A percentile compares a stretch with the other conserved stretches of the same genome.
Evolutionary conservation across 352 stramenopile species (phyloP).

Genomic region (Globisporangium echinulatum): DNA sequence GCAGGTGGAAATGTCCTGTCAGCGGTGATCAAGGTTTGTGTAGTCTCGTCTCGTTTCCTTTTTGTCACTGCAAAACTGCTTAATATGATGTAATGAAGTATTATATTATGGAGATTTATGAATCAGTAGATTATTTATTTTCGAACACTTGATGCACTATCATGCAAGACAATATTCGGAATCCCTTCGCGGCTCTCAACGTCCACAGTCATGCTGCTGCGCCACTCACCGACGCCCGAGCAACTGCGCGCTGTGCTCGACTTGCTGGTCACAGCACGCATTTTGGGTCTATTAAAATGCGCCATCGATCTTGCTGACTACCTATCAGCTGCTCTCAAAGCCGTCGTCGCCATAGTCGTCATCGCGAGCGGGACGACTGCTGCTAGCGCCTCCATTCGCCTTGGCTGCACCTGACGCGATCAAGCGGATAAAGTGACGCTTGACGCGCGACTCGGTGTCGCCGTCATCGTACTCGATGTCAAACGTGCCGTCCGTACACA

Average conservation of each 20-base stretch:
- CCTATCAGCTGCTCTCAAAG: slow-evolving; percentile 48
- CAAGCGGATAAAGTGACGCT: slow-evolving; percentile 33
- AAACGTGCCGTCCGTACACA: slow-evolving; percentile 42
- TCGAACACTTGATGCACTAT: no score
- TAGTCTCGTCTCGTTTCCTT: slow-evolving; percentile 50
- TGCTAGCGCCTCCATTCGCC: background rate
- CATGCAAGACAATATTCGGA: background rate
- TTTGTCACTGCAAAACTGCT: slow-evolving; percentile 37
- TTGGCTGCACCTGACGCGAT: background rate
- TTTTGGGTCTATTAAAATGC: no score
- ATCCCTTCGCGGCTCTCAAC: slow-evolving; percentile 47
- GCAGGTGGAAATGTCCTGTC: no score
- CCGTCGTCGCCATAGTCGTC: slow-evolving; percentile 47
- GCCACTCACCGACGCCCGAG: slow-evolving; percentile 65
- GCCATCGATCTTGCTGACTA: no score
- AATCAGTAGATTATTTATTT: no score
- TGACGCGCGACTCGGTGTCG: slow-evolving; percentile 54
- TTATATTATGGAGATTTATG: slow-evolving; percentile 17
- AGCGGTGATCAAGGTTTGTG: background rate
- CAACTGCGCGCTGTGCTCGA: slow-evolving; percentile 45
- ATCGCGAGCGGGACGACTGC: slow-evolving; percentile 2
- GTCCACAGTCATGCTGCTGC: slow-evolving; percentile 78
- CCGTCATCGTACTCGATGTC: slow-evolving; percentile 75
- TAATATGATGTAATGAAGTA: background rate
- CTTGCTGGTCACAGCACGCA: no score